A percentile compares a stretch with the other conserved stretches of the same genome.
phyloP scores from a whole-genome alignment of 768 basidiomycete species.

The Boletellus ananas region DNA sequence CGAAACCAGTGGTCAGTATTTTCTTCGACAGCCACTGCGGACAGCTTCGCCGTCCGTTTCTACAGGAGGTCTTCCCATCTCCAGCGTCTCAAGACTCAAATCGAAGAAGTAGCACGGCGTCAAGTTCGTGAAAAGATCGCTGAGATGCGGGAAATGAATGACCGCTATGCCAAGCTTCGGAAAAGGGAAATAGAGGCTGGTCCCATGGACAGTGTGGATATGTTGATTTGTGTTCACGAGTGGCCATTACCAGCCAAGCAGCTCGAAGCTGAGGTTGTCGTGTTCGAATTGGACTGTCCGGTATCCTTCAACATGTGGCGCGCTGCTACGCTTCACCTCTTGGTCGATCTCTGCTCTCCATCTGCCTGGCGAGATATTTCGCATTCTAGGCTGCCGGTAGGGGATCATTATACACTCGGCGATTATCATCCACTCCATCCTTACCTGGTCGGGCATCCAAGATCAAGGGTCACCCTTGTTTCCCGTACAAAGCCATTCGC shows the following conservation, averaged over 20 bases:
- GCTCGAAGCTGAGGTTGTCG: slow-evolving; percentile 19
- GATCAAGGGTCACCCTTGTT: slow-evolving; percentile 33
- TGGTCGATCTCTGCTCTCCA: slow-evolving; percentile 32
- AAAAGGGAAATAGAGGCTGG: not conserved
- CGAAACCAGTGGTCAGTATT: slow-evolving; percentile 33
- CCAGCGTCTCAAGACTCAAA: slow-evolving; percentile 21
- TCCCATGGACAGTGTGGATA: not conserved
- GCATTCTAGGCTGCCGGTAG: no score
- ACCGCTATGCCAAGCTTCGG: not conserved
- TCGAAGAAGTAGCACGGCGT: slow-evolving; percentile 25
- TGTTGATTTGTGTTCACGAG: slow-evolving; percentile 37
- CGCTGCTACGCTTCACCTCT: slow-evolving; percentile 19
- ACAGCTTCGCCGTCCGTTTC: slow-evolving; percentile 34
- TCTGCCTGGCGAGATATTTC: not conserved
- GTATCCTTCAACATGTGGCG: slow-evolving; percentile 37
- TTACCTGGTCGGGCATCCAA: slow-evolving; percentile 1
- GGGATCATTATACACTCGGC: not conserved
- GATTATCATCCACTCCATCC: not conserved
- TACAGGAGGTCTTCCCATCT: slow-evolving; percentile 21
- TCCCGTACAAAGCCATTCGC: slow-evolving; percentile 36
- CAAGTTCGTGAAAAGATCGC: slow-evolving; percentile 17
- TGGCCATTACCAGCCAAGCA: slow-evolving; percentile 41
- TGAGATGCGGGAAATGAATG: slow-evolving; percentile 27
- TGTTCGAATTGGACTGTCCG: slow-evolving; percentile 44
- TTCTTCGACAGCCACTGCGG: slow-evolving; percentile 8